Evolutionary conservation across 202 grass and related monocot species (phyloP).

Genomic region (Bolboschoenoplectus hybrid): DNA sequence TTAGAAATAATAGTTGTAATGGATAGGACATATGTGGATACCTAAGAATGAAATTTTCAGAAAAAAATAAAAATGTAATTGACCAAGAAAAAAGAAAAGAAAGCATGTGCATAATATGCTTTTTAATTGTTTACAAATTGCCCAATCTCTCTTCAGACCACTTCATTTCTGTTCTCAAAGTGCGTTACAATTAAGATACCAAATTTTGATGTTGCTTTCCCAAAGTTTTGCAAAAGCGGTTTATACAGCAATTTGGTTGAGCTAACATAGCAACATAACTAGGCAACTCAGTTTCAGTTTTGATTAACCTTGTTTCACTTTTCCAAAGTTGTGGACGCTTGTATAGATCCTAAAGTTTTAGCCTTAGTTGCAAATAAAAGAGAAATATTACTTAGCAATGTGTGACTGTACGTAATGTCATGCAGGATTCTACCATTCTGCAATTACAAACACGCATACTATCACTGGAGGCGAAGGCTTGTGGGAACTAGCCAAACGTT

Average conservation of each 20-base stretch:
- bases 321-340: background rate
- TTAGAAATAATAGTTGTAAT: background rate
- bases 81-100: background rate
- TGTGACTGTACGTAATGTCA: background rate
- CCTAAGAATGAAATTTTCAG: background rate
- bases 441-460: slow-evolving; percentile 70
- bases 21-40: background rate
- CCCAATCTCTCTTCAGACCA: background rate
- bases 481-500: slow-evolving; percentile 84
- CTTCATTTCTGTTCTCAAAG: background rate
- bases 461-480: slow-evolving; percentile 63
- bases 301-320: background rate
- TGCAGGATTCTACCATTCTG: slow-evolving; percentile 80
- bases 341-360: background rate
- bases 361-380: background rate
- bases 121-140: slow-evolving; percentile 1
- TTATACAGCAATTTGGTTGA: background rate
- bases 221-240: background rate
- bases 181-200: background rate
- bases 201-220: background rate
- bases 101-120: background rate
- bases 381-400: background rate
- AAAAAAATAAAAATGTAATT: background rate
- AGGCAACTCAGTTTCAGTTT: background rate
- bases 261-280: background rate